Conservation (phyloP, 257 asterid genomes). For the Nicotiana otophora region DNA sequence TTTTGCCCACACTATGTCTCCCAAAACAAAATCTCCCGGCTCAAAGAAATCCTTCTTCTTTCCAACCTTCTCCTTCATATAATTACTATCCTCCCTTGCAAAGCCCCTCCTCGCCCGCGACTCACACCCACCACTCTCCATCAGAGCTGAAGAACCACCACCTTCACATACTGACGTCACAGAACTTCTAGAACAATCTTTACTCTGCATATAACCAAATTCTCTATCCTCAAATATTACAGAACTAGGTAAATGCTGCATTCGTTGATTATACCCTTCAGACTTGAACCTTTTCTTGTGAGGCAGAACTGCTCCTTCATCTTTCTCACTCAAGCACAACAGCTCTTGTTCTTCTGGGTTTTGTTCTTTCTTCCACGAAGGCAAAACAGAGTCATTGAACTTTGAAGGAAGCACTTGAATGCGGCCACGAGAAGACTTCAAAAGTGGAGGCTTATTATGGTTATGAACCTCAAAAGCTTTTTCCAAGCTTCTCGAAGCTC, state of each 20-base stretch:
- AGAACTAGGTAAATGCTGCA: conserved; percentile 3
- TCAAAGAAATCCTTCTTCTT: conserved; percentile 49
- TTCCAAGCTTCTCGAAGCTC: conserved; percentile 14
- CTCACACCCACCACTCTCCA: conserved; percentile 29
- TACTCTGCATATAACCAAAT: background rate
- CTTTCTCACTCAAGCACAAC: conserved; percentile 23
- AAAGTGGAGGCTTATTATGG: conserved; percentile 38
- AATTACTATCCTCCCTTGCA: conserved; percentile 21
- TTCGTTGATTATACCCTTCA: conserved; percentile 26
- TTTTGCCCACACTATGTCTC: conserved; percentile 90
- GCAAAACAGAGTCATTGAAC: conserved; percentile 56
- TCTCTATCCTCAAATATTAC: conserved; percentile 2
- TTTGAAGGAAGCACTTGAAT: conserved; percentile 52
- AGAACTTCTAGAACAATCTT: conserved; percentile 39
- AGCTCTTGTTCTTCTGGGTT: conserved; percentile 23
- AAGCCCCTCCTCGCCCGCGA: conserved; percentile 6
- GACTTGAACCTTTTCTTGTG: conserved; percentile 40
- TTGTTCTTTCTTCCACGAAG: conserved; percentile 59
- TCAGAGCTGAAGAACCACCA: conserved; percentile 34
- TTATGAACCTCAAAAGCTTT: conserved; percentile 14
- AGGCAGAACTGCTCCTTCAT: conserved; percentile 5
- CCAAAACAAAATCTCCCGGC: conserved; percentile 57
- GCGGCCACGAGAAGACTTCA: conserved; percentile 84
- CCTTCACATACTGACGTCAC: conserved; percentile 48
- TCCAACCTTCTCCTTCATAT: conserved; percentile 29